Evolutionary conservation across 306 rosid species (phyloP).

Genomic region (Inga laurina): DNA sequence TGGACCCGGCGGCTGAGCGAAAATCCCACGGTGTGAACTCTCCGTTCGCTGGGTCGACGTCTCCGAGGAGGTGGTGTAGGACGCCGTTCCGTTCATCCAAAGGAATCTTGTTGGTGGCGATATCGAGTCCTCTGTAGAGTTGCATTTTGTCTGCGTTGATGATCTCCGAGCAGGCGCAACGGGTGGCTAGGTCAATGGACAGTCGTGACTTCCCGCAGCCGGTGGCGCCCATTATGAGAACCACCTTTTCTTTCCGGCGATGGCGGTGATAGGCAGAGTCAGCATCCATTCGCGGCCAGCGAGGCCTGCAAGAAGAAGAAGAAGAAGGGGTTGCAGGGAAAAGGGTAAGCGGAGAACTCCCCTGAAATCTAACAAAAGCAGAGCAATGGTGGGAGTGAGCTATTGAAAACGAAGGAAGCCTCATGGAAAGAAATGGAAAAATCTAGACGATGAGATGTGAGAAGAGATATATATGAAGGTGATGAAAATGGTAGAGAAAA

Average conservation of each 20-base stretch:
- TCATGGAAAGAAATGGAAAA: slow-evolving; percentile 42
- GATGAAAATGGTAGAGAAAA: background rate
- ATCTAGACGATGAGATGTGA: background rate
- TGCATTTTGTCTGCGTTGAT: slow-evolving; percentile 94
- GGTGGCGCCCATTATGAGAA: slow-evolving; percentile 83
- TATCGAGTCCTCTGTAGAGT: slow-evolving; percentile 75
- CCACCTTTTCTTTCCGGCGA: slow-evolving; percentile 60
- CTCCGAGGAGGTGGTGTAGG: slow-evolving; percentile 83
- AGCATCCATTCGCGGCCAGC: slow-evolving; percentile 57
- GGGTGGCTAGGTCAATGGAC: slow-evolving; percentile 78
- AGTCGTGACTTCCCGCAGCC: slow-evolving; percentile 86
- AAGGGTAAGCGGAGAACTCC: slow-evolving; percentile 5
- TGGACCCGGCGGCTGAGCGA: slow-evolving; percentile 44
- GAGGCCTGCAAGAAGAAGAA: background rate
- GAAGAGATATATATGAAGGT: slow-evolving; percentile 22
- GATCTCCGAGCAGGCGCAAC: slow-evolving; percentile 59
- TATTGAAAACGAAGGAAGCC: slow-evolving; percentile 26
- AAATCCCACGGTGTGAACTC: slow-evolving; percentile 63
- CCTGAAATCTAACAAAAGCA: background rate
- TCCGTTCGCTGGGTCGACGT: slow-evolving; percentile 43
- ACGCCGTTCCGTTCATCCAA: slow-evolving; percentile 51
- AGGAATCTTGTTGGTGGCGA: slow-evolving; percentile 88
- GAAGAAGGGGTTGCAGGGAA: background rate
- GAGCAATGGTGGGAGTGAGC: slow-evolving; percentile 16
- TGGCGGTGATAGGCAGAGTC: slow-evolving; percentile 15